Percentiles rank a stretch among this genome's conserved stretches.
phyloP scores from a whole-genome alignment of 1,284 basidiomycete genomes.

The Wolfiporia cocos region DNA sequence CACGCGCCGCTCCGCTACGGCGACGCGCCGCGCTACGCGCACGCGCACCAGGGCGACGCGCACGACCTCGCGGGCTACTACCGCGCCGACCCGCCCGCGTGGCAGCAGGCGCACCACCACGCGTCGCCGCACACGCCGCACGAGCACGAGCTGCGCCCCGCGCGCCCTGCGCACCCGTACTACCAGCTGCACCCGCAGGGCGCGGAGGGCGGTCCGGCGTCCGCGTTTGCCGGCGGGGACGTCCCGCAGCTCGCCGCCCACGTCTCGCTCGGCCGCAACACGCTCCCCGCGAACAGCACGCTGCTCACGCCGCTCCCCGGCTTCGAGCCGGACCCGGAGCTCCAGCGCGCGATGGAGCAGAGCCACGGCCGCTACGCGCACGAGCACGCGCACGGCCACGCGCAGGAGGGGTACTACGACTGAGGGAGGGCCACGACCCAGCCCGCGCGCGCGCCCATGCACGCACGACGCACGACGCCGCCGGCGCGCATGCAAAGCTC shows the following conservation, averaged over 20 bases:
- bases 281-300: slow-evolving; percentile 41
- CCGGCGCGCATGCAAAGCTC: too few relatives aligned
- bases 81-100: not conserved
- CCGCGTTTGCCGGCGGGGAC: slow-evolving; percentile 7
- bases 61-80: slow-evolving; percentile 1
- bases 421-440: not conserved
- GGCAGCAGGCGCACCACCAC: slow-evolving; percentile 1
- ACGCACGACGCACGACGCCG: not conserved
- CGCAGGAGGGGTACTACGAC: slow-evolving; percentile 3
- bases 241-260: slow-evolving; percentile 18
- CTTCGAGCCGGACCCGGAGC: slow-evolving; percentile 25
- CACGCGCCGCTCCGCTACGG: slow-evolving; percentile 1
- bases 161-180: slow-evolving; percentile 12
- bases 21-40: slow-evolving; percentile 7
- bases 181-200: slow-evolving; percentile 7
- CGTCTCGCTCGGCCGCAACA: slow-evolving; percentile 25
- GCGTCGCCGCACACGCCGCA: slow-evolving; percentile 11
- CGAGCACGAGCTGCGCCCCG: slow-evolving; percentile 11
- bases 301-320: slow-evolving; percentile 43
- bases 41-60: slow-evolving; percentile 1
- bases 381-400: not conserved
- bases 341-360: slow-evolving; percentile 9
- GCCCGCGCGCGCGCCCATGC: not conserved
- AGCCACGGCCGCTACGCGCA: not conserved
- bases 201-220: slow-evolving; percentile 6